Evolutionary conservation across 192 early-diverging fungal species (phyloP), one percentile per base, ranked within the genome.

Genomic region (Rhizophagus sp.): DNA sequence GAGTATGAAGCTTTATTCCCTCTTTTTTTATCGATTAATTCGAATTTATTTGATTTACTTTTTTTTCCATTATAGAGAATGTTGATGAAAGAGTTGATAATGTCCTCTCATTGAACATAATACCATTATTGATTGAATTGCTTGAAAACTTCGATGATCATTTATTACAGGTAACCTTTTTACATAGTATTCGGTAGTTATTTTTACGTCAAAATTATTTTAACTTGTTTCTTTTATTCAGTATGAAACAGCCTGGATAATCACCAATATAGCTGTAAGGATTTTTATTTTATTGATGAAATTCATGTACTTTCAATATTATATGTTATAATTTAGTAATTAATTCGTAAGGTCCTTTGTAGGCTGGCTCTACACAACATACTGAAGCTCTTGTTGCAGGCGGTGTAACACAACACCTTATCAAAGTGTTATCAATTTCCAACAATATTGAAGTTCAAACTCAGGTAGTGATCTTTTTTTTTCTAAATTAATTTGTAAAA

Each of bases 11-110:
- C n/a, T 24, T 52, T 52, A 44, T 70, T 47, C 15, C 1, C 34
- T 30, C 34, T 41, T 70, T 41, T 70, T 2, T 70, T 70, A n/a
- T n/a, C 11, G 7, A 27, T 12, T 64, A 64, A 64, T 25, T 64
- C 24, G 30, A 17, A 15, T 70, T 17, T 10, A 24, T 70, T 30
- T 11, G 22, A 44, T 70, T 17, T 8, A 34, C 10, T 2, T 39
- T 11, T 19, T 0, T 41, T 7, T 41, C 39, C 8, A 52, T 30
- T 50, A 49, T 25, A 73, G 71, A 73, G 36, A 73, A 73, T 30
- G 71, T 73, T 52, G 71, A 73, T 33, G 71, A 73, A 49, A 73
- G 71, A 19, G 71, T 73, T 30, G 71, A 73, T 73, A 73, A 73
- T 52, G 71, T 73, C 47, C 25, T 73, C 4, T 19, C 41, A 17